phyloP scores from a whole-genome alignment of 495 filamentous ascomycete genomes.

The Penicillium desertorum region DNA sequence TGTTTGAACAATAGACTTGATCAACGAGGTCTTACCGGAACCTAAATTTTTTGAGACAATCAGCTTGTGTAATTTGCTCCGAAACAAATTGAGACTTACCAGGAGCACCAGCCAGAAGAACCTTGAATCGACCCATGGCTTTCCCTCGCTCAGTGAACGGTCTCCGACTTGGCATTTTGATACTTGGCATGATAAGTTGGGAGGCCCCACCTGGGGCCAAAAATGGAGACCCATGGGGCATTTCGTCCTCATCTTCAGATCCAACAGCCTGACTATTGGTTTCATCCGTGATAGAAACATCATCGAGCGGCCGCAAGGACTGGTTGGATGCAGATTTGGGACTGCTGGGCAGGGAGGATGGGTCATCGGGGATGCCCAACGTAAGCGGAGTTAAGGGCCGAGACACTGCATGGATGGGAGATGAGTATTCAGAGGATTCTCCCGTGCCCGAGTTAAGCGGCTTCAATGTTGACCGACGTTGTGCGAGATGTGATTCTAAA shows the following conservation, averaged over 20 bases:
- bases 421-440: constrained; percentile 26
- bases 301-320: constrained; percentile 49
- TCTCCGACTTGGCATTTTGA: constrained; percentile 88
- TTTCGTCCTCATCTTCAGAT: constrained; percentile 50
- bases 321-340: constrained; percentile 52
- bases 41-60: constrained; percentile 34
- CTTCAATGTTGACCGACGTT: constrained; percentile 40
- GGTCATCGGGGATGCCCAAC: constrained; percentile 40
- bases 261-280: constrained; percentile 48
- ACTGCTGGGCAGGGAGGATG: constrained; percentile 52
- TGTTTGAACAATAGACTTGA: constrained; percentile 90
- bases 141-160: constrained; percentile 90
- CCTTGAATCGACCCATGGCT: constrained; percentile 79
- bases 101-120: constrained; percentile 80
- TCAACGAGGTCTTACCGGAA: constrained; percentile 83
- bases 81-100: constrained; percentile 50
- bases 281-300: constrained; percentile 53
- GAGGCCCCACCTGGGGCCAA: constrained; percentile 55
- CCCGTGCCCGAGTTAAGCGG: constrained; percentile 23
- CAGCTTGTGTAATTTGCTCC: not conserved
- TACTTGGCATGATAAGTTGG: constrained; percentile 96
- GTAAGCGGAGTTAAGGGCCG: constrained; percentile 50
- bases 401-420: constrained; percentile 30
- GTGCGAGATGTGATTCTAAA: constrained; percentile 20
- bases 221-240: constrained; percentile 25